Conservation (phyloP, 805 yeast genomes). For the Candida quercuum region DNA sequence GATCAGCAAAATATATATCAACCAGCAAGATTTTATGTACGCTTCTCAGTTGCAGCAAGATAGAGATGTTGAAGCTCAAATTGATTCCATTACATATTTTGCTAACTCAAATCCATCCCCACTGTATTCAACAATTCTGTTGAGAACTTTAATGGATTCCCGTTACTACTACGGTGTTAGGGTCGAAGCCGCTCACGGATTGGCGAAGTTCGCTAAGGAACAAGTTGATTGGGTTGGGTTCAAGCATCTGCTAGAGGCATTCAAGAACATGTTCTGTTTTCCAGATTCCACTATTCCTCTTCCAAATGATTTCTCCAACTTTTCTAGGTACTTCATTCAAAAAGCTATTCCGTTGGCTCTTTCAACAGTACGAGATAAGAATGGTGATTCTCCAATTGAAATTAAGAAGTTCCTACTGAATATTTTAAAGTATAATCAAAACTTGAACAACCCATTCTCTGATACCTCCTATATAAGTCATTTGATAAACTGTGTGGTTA, state of each 20-base stretch:
- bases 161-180: conserved; percentile 88
- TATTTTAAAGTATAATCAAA: conserved; percentile 78
- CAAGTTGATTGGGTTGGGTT: conserved; percentile 67
- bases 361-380: conserved; percentile 52
- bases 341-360: conserved; percentile 63
- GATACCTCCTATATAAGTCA: conserved; percentile 64
- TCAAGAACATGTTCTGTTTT: conserved; percentile 68
- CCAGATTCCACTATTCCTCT: conserved; percentile 59
- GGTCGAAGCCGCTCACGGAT: conserved; percentile 76
- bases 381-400: conserved; percentile 55
- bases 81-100: conserved; percentile 74
- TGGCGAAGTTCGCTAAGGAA: conserved; percentile 61
- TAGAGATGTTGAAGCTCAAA: conserved; percentile 93
- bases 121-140: conserved; percentile 68
- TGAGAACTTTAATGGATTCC: conserved; percentile 76
- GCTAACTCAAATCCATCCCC: conserved; percentile 52
- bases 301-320: conserved; percentile 76
- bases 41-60: conserved; percentile 92
- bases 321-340: conserved; percentile 63
- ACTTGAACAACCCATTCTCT: conserved; percentile 67
- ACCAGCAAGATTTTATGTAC: conserved; percentile 93
- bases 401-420: conserved; percentile 62
- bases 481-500: conserved; percentile 51
- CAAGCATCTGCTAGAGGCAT: conserved; percentile 64
- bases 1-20: conserved; percentile 77